Base-by-base conservation (phyloP, 2,329 filamentous ascomycete species). In the Coniella lustricola region DNA sequence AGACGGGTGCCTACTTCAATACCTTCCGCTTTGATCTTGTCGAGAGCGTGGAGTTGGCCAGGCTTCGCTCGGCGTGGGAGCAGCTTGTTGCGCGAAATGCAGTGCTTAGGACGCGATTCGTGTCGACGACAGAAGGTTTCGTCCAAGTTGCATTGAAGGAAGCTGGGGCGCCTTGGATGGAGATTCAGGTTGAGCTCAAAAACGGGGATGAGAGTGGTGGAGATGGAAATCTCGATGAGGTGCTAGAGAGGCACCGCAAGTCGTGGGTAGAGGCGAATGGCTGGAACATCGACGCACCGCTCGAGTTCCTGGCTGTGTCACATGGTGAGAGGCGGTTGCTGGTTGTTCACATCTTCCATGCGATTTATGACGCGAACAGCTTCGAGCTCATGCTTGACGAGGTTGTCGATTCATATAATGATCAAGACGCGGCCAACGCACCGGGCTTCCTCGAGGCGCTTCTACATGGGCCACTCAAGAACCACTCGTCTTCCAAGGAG, bases 291-390 rank as follows among this genome's bases (percentile, higher is more conserved):
- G 56, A 58, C 2, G 64, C 62, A 7, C 83, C 83, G 0, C 61
- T 85, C 4, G 70, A 81, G 46, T 53, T 81, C 2, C 59, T 75
- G 1, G 47, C 75, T 0, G 51, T 79, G 2, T 49, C 55, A 1
- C 41, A 59, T 4, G 45, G 49, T 0, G 55, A 54, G 1, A 56
- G 55, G 1, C 57, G 58, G 7, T 54, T 72, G 0, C 64, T 95
- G 29, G 65, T 73, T 2, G 58, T 95, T 2, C 76, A 85, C 39
- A 82, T 94, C 1, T 95, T 95, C 65, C 90, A 96, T 61, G 89
- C 79, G 0, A 64, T 95, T 0, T 96, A 96, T 57, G 90, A 96
- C 64, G 90, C 89, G 2, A 84, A 78, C 55, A 91, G 89, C 52
- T 75, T 95, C 34, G 73, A 76, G 2, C 63, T 88, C 20, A 73